phyloP scores from a whole-genome alignment of 2,329 filamentous ascomycete species.

The Colletotrichum sp. region DNA sequence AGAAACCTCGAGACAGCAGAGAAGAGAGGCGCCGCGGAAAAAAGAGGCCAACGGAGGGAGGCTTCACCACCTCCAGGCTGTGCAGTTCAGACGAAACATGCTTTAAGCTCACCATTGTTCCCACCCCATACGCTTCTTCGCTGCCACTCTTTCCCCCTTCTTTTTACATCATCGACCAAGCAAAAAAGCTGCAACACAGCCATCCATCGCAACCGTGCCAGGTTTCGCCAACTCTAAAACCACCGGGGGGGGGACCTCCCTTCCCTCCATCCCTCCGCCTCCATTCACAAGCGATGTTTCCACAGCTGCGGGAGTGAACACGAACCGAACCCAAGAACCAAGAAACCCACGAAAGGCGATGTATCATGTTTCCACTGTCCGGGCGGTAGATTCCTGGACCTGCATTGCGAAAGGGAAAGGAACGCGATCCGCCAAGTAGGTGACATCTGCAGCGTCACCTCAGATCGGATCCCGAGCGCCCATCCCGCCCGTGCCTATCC shows the following conservation, averaged over 20 bases:
- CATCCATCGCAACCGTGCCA: not conserved
- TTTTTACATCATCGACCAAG: not conserved
- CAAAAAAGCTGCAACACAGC: not conserved
- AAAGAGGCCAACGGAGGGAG: not conserved
- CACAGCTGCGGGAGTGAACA: not conserved
- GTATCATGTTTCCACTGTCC: not conserved
- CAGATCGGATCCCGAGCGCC: not conserved
- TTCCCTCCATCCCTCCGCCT: not conserved
- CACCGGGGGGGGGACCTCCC: not conserved
- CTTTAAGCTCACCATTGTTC: not conserved
- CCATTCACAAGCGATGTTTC: not conserved
- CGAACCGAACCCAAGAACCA: not conserved
- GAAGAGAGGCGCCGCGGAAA: not conserved
- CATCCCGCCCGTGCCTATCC: not conserved
- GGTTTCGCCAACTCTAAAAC: not conserved
- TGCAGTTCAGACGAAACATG: conserved; percentile 12
- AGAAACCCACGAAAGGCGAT: not conserved
- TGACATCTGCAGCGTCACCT: not conserved
- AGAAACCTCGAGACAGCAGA: not conserved
- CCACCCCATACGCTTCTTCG: not conserved
- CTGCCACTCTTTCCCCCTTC: not conserved
- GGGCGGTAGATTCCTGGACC: not conserved
- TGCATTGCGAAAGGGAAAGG: not conserved
- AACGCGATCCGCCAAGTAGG: not conserved
- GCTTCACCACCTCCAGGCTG: not conserved